Evolutionary conservation across 2,329 filamentous ascomycete genomes (phyloP), one percentile per base, ranked within the genome.

Genomic region (Aaosphaeria pasadenensis): DNA sequence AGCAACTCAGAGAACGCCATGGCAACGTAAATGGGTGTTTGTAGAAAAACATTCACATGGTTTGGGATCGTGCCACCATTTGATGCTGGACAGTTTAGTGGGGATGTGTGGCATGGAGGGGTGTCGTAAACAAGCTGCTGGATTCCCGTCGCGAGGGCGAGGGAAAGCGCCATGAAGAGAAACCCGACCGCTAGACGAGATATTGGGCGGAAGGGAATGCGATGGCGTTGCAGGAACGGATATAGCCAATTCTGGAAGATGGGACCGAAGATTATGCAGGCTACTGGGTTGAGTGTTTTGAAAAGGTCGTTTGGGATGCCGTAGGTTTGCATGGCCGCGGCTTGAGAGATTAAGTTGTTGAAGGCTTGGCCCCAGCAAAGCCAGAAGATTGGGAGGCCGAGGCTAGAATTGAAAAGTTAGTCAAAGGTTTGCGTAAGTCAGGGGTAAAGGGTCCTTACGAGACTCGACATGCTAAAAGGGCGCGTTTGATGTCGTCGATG

Each of bases 1-100:
- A 77, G 70, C 7, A 77, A 71, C 55, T 77, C 75, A 0, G 67
- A 70, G 4, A 71, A 50, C 0, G 72, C 70, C 0, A 73, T 60
- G 6, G 70, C 49, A 24, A 75, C 56, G 49, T 74, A 75, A 0
- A 71, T 50, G 0, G 74, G 73, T 1, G 68, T 47, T 43, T 76
- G 72, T 1, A 71, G 46, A 66, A 71, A 74, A 3, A 76, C 65
- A 29, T 62, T 70, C 1, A 74, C 57, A 5, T 64, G 40, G 32
- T 67, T 71, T 0, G 63, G 62, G 5, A 54, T 53, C 4, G 47
- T 46, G 17, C 28, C 30, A 29, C 7, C 36, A 39, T 11, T 50
- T 43, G 4, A 47, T 44, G 2, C 50, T 47, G 33, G 40, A 48
- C 72, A 75, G 1, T 47, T 48, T 2, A 60, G 53, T 72, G 78